Evolutionary conservation across 352 stramenopile genomes (phyloP), one percentile per base, ranked within the genome.

Genomic region (Phytopythium vexans): DNA sequence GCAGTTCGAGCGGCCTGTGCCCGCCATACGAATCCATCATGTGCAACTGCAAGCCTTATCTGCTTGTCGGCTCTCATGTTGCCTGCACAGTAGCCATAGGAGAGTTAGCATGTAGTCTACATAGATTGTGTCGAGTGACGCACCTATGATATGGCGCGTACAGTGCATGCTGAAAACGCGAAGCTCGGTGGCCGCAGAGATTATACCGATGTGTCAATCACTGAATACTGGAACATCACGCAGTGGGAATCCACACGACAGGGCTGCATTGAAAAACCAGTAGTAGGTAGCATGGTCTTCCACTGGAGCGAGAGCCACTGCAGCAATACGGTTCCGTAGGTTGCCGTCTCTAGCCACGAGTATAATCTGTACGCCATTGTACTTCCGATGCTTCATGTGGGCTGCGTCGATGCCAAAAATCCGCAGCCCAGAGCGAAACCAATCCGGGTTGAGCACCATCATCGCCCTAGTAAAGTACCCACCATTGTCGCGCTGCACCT

Each of bases 341-440:
- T 68, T 71, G 7, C 63, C 51, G 31, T 68, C 58, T 9, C 58
- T 49, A 10, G 43, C 44, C 8, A 71, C 58, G 0, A 64, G 39
- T 5, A 71, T 21, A 4, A 68, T 50, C 32, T 71, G 49, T 0
- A 50, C 51, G 3, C 54, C 55, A 35, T 67, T 67, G 46, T 64
- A 71, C 12, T 60, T 52, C 5, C 56, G 48, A 35, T 71, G 54
- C 51, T n/a, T n/a, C n/a, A n/a, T n/a, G n/a, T n/a, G n/a, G n/a
- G n/a, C n/a, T n/a, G n/a, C n/a, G n/a, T n/a, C 58, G 1, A 60
- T 43, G 12, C 63, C 41, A 12, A 52, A 71, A 3, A 64, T n/a
- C 12, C 52, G 27, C 8, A 57, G 56, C 1, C 53, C 52, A 14
- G 38, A 49, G 0, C 1, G 3, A 47, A 70, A 70, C 37, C 36